These are phyloP conservation scores for Barnettozyma populi DNA, from an alignment of 805 yeast species.

Conservation along the genomic window DNA sequence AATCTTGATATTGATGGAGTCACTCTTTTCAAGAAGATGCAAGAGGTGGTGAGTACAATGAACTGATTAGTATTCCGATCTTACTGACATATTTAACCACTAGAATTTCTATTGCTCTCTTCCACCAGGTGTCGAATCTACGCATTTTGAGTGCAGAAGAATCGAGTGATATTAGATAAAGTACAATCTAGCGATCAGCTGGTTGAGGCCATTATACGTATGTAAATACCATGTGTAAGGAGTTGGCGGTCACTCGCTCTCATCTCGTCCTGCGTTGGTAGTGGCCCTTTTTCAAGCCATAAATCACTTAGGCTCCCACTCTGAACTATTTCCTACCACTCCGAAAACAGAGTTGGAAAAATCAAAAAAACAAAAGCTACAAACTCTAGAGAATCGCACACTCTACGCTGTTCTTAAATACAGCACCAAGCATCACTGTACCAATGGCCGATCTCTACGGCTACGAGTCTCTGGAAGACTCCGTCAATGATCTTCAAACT, in stretches of 20 bases:
- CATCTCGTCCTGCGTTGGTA: no score
- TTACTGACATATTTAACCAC: no score
- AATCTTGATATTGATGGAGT: conserved; percentile 36
- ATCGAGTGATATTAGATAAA: conserved; percentile 14
- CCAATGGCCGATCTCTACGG: background rate
- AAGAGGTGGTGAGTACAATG: conserved; percentile 27
- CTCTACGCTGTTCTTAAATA: background rate
- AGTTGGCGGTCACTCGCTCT: background rate
- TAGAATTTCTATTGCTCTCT: conserved; percentile 44
- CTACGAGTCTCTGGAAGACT: background rate
- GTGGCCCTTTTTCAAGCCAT: no score
- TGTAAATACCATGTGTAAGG: background rate
- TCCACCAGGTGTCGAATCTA: conserved; percentile 42
- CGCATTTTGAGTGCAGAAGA: conserved; percentile 48
- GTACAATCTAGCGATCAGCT: no score
- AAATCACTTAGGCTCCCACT: no score
- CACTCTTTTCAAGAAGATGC: conserved; percentile 44
- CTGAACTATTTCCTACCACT: background rate
- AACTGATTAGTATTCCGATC: background rate
- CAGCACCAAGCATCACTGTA: background rate
- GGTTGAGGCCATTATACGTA: background rate
- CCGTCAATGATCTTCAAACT: background rate
- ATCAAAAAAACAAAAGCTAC: background rate
- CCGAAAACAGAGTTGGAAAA: background rate
- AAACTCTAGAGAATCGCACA: no score